Evolutionary conservation across 345 rosid species (phyloP).

Genomic region (Pelargonium nanum): DNA sequence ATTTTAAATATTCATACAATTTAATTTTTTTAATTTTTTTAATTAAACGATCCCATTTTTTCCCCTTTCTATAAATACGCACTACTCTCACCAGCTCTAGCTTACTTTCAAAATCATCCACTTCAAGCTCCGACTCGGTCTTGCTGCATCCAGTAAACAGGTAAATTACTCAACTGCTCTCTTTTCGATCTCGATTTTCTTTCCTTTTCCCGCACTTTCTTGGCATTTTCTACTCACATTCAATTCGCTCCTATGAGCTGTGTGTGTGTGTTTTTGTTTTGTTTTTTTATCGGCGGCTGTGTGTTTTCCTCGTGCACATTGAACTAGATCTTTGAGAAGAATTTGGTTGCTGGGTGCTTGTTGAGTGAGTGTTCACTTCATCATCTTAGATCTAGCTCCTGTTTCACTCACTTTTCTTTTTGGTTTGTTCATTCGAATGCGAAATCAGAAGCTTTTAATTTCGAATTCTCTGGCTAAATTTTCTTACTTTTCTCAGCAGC

Average conservation of each 20-base stretch:
- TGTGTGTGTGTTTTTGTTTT: no score
- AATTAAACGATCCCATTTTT: no score
- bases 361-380: not conserved
- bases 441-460: not conserved
- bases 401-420: not conserved
- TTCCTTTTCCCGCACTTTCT: not conserved
- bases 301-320: no score
- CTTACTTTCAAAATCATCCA: no score
- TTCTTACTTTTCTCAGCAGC: no score
- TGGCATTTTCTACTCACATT: not conserved
- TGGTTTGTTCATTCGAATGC: slow-evolving; percentile 7
- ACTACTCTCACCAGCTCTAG: not conserved
- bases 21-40: no score
- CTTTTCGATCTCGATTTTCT: not conserved
- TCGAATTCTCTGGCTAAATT: not conserved
- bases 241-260: no score
- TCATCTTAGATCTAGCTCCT: not conserved
- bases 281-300: no score
- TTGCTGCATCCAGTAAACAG: not conserved
- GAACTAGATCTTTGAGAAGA: not conserved
- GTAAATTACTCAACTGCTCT: not conserved
- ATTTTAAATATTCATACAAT: no score
- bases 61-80: not conserved
- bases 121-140: no score
- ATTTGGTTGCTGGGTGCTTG: not conserved